These are phyloP conservation scores for Tillandsia fasciculata DNA, from an alignment of 176 grass and related monocot species.

Conservation along the genomic window DNA sequence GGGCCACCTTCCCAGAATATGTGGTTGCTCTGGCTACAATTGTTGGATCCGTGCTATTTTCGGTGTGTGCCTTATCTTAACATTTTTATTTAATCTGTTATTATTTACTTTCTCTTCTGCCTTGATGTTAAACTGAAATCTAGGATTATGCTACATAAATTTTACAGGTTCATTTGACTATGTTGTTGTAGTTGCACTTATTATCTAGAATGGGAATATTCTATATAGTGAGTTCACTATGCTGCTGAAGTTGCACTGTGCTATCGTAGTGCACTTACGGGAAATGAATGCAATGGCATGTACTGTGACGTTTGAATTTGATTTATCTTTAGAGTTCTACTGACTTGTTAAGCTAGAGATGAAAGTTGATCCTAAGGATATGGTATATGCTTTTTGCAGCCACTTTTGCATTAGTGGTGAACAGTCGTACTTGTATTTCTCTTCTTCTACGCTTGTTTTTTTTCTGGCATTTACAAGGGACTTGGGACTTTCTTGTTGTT, in stretches of 20 bases:
- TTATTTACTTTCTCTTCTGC: conserved; percentile 4
- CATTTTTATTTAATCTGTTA: not conserved
- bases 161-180: not conserved
- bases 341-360: not conserved
- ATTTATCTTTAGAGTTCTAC: too few species aligned
- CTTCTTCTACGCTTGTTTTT: conserved; percentile 2
- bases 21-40: conserved; percentile 93
- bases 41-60: conserved; percentile 94
- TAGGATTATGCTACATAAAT: not conserved
- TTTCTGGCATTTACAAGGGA: not conserved
- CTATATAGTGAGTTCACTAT: too few species aligned
- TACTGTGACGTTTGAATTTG: too few species aligned
- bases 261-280: too few species aligned
- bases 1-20: conserved; percentile 89
- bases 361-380: not conserved
- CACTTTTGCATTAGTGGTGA: not conserved
- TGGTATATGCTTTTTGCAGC: not conserved
- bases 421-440: not conserved
- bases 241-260: too few species aligned
- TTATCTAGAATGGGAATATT: not conserved
- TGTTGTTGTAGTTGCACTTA: not conserved
- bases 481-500: conserved; percentile 2
- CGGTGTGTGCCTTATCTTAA: conserved; percentile 29
- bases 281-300: too few species aligned
- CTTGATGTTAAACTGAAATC: conserved; percentile 1